phyloP scores from a whole-genome alignment of 371 early-diverging fungal genomes.

The Lichtheimia ornata region DNA sequence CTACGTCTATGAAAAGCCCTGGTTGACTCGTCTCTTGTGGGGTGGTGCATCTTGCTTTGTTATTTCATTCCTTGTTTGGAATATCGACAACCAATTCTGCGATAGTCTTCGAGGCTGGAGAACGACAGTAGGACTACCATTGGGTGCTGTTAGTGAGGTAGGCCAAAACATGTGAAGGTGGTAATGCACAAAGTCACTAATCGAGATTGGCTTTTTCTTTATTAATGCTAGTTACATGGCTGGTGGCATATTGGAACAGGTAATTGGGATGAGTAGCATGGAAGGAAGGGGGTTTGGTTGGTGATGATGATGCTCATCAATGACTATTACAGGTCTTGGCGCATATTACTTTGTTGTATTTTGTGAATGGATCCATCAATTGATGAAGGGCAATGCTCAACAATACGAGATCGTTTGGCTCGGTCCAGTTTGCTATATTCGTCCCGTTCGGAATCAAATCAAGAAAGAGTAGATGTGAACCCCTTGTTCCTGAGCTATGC shows the following conservation, averaged over 20 bases:
- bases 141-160: conserved; percentile 54
- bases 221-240: conserved; percentile 63
- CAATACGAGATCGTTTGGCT: conserved; percentile 30
- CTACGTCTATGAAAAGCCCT: conserved; percentile 28
- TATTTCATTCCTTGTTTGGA: conserved; percentile 74
- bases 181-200: conserved; percentile 10
- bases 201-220: neutral
- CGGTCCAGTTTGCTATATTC: conserved; percentile 39
- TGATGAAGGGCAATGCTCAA: conserved; percentile 13
- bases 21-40: conserved; percentile 35
- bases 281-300: neutral
- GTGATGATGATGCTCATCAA: neutral
- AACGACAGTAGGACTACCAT: conserved; percentile 43
- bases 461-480: neutral
- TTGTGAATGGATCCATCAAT: conserved; percentile 38
- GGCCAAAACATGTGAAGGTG: no score
- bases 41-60: conserved; percentile 50
- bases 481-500: neutral
- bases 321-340: conserved; percentile 27
- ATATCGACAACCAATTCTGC: conserved; percentile 78
- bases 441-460: conserved; percentile 11
- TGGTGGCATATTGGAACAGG: conserved; percentile 79
- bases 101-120: conserved; percentile 51
- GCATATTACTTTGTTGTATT: conserved; percentile 43
- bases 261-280: conserved; percentile 6